phyloP scores from a whole-genome alignment of 1,284 basidiomycete genomes.

The Singerocomus inundabilis region DNA sequence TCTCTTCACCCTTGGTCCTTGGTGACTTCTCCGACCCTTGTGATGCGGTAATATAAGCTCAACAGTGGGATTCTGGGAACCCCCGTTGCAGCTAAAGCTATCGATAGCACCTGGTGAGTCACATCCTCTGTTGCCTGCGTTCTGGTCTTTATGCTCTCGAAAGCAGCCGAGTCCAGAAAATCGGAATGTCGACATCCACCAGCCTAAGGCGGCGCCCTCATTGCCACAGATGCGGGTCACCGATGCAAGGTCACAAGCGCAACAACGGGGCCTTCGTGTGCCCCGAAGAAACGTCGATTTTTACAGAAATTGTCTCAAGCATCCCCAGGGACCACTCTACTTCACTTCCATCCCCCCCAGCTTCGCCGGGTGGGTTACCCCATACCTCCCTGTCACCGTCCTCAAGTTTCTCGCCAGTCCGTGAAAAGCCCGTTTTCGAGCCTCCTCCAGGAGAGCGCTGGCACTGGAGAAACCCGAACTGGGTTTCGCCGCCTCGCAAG shows the following conservation, averaged over 20 bases:
- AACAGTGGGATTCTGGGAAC: constrained; percentile 1
- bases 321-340: constrained; percentile 25
- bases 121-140: not conserved
- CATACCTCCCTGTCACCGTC: constrained; percentile 15
- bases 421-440: constrained; percentile 23
- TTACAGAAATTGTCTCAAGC: constrained; percentile 18
- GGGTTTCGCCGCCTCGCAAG: constrained; percentile 36
- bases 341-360: constrained; percentile 30
- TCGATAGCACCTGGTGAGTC: constrained; percentile 29
- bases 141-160: not conserved
- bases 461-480: constrained; percentile 37
- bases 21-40: constrained; percentile 1
- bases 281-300: constrained; percentile 17
- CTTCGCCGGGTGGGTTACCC: constrained; percentile 26
- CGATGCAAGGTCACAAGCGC: constrained; percentile 36
- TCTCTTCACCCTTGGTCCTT: constrained; percentile 12
- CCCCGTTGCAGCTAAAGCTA: constrained; percentile 25
- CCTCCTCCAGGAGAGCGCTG: constrained; percentile 30
- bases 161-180: constrained; percentile 3
- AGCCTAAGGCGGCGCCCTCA: constrained; percentile 34
- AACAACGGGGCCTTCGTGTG: constrained; percentile 32
- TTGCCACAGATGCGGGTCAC: constrained; percentile 34
- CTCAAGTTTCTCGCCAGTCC: constrained; percentile 21
- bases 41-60: constrained; percentile 26
- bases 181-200: constrained; percentile 31